Conservation (phyloP, 2,329 filamentous ascomycete species). For the Neocatenulostroma microsporum region DNA sequence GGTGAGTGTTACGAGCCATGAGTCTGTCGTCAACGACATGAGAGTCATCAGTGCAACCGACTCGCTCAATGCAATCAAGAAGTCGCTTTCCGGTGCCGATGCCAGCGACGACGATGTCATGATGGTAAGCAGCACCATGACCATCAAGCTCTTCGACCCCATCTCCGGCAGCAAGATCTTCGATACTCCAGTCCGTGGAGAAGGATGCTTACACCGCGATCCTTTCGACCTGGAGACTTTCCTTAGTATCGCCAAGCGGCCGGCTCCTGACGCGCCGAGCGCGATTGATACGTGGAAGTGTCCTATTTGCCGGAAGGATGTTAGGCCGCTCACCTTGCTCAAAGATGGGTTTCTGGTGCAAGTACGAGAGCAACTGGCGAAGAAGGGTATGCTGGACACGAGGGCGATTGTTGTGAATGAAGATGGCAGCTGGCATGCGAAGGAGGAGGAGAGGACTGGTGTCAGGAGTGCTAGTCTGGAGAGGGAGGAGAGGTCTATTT, state of each 20-base stretch:
- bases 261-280: constrained; percentile 12
- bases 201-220: constrained; percentile 65
- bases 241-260: constrained; percentile 48
- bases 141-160: constrained; percentile 42
- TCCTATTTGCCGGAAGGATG: constrained; percentile 72
- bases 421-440: constrained; percentile 56
- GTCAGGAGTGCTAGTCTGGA: constrained; percentile 22
- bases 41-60: constrained; percentile 35
- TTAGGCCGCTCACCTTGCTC: constrained; percentile 61
- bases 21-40: constrained; percentile 31
- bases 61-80: constrained; percentile 52
- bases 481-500: constrained; percentile 14
- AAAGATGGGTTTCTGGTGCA: constrained; percentile 66
- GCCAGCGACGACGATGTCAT: constrained; percentile 51
- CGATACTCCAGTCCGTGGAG: constrained; percentile 62
- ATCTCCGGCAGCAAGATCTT: constrained; percentile 48
- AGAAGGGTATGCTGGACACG: constrained; percentile 28
- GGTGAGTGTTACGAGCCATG: constrained; percentile 47
- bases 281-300: constrained; percentile 73
- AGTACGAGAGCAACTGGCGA: constrained; percentile 48
- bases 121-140: constrained; percentile 34
- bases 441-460: constrained; percentile 20
- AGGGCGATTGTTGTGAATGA: constrained; percentile 56
- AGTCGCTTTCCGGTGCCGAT: constrained; percentile 32
- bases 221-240: constrained; percentile 87